A percentile compares a stretch with the other conserved stretches of the same genome.
These are phyloP conservation scores for Tricholoma bakamatsutake DNA, from an alignment of 768 basidiomycete species.

Conservation along the genomic window DNA sequence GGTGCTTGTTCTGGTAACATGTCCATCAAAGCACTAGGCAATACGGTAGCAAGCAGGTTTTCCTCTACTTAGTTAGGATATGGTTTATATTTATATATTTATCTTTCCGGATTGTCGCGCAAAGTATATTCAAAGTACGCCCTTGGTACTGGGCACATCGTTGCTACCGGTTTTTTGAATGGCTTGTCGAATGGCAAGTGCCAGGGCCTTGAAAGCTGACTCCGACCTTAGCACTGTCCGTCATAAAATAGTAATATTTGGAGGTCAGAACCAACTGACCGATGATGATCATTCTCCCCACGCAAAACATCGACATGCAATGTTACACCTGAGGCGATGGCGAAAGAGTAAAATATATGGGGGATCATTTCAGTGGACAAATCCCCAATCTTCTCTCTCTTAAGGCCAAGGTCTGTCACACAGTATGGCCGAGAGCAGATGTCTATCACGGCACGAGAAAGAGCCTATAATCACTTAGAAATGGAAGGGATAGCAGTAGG, in stretches of 20 bases:
- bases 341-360: slow-evolving; percentile 95
- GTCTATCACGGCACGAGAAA: slow-evolving; percentile 94
- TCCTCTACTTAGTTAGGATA: neutral
- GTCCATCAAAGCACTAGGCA: slow-evolving; percentile 1
- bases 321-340: slow-evolving; percentile 92
- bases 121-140: slow-evolving; percentile 53
- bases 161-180: slow-evolving; percentile 82
- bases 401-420: slow-evolving; percentile 82
- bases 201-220: slow-evolving; percentile 96
- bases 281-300: slow-evolving; percentile 97
- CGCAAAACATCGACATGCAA: slow-evolving; percentile 92
- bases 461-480: slow-evolving; percentile 49
- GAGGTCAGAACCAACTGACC: slow-evolving; percentile 41
- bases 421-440: slow-evolving; percentile 98
- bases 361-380: slow-evolving; percentile 98
- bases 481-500: neutral
- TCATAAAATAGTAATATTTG: neutral
- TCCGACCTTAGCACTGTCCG: slow-evolving; percentile 59
- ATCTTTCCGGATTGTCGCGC: neutral
- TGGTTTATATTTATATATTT: neutral
- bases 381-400: slow-evolving; percentile 90
- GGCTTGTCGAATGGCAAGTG: slow-evolving; percentile 93
- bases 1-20: slow-evolving; percentile 77
- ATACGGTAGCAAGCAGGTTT: neutral
- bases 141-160: slow-evolving; percentile 96